Conservation (phyloP, 805 yeast species). For the Metahyphopichia silvanorum region DNA sequence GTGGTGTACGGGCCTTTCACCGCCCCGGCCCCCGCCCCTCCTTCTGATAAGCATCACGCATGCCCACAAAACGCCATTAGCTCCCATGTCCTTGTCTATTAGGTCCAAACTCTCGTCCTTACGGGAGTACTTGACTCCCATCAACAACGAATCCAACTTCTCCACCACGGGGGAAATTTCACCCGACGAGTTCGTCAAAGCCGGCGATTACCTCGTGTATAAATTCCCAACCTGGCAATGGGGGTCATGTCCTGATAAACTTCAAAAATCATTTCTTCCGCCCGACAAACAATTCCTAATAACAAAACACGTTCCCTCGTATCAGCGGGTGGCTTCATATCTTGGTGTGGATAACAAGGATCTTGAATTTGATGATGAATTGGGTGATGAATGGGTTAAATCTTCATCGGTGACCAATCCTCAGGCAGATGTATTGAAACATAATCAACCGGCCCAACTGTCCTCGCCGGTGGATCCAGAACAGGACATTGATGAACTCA, state of each 20-base stretch:
- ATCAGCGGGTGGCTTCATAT: constrained; percentile 61
- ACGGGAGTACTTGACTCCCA: constrained; percentile 92
- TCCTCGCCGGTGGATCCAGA: constrained; percentile 11
- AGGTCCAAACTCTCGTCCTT: constrained; percentile 79
- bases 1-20: no score
- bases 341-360: constrained; percentile 41
- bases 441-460: constrained; percentile 3
- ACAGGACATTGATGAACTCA: constrained; percentile 45
- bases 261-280: constrained; percentile 70
- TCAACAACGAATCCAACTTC: constrained; percentile 83
- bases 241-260: constrained; percentile 40
- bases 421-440: constrained; percentile 5
- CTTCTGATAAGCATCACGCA: not conserved
- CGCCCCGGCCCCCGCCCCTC: no score
- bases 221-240: constrained; percentile 98
- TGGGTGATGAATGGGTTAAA: constrained; percentile 62
- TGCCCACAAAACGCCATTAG: not conserved
- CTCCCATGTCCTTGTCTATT: constrained; percentile 15
- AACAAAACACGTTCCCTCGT: constrained; percentile 86
- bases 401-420: constrained; percentile 9
- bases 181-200: constrained; percentile 90
- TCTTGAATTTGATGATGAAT: constrained; percentile 27
- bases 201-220: constrained; percentile 89
- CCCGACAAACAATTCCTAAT: constrained; percentile 82
- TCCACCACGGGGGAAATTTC: constrained; percentile 85